Evolutionary conservation across 352 stramenopile genomes (phyloP).

Genomic region (Pythium angustatum): DNA sequence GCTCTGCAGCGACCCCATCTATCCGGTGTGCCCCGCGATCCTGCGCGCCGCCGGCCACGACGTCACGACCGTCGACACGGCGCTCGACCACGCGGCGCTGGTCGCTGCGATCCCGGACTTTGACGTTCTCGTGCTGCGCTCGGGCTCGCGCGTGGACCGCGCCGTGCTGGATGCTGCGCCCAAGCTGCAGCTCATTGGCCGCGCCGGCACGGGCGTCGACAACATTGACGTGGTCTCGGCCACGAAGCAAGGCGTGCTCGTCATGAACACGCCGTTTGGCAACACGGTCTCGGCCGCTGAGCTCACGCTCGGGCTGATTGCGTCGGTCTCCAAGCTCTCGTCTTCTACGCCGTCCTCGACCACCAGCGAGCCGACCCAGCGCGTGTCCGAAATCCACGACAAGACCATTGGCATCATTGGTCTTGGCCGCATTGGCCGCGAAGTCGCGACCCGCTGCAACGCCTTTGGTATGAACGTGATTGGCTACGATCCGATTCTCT

Average conservation of each 20-base stretch:
- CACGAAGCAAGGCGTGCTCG: constrained; percentile 91
- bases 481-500: constrained; percentile 93
- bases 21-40: constrained; percentile 76
- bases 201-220: constrained; percentile 91
- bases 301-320: constrained; percentile 91
- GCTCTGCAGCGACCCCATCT: constrained; percentile 88
- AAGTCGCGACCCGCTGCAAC: constrained; percentile 92
- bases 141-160: constrained; percentile 75
- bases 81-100: constrained; percentile 63
- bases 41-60: constrained; percentile 81
- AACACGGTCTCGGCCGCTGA: constrained; percentile 96
- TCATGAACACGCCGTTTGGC: constrained; percentile 96
- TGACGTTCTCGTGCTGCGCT: constrained; percentile 89
- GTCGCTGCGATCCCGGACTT: constrained; percentile 76
- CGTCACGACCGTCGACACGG: constrained; percentile 55
- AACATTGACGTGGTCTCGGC: constrained; percentile 93
- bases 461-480: constrained; percentile 94
- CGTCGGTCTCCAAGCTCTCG: constrained; percentile 56
- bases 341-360: background rate
- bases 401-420: constrained; percentile 96
- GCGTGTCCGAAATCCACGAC: constrained; percentile 77
- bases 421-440: constrained; percentile 92
- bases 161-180: constrained; percentile 62
- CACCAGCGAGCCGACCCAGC: constrained; percentile 10
- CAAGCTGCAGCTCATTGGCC: constrained; percentile 82